These are phyloP conservation scores for Cordyceps militaris DNA, from an alignment of 2,329 filamentous ascomycete species.

Conservation along the genomic window DNA sequence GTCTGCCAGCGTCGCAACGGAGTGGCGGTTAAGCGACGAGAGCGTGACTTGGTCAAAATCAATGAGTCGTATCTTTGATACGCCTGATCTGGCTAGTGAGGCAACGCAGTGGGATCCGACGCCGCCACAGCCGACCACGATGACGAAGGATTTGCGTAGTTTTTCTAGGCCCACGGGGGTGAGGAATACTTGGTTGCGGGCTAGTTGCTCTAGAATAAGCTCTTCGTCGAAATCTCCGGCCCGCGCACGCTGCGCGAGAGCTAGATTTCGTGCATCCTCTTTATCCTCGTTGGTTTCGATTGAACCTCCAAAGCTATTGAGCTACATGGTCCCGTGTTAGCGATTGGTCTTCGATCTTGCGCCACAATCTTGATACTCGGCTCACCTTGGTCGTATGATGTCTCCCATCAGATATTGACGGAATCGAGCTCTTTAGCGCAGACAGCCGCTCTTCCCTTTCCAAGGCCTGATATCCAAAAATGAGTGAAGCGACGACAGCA, in stretches of 20 bases:
- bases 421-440: conserved; percentile 55
- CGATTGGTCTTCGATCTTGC: conserved; percentile 9
- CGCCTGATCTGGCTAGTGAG: conserved; percentile 80
- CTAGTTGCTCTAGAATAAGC: conserved; percentile 88
- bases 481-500: conserved; percentile 50
- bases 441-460: conserved; percentile 46
- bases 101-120: conserved; percentile 89
- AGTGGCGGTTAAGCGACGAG: conserved; percentile 91
- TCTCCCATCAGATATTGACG: conserved; percentile 23
- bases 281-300: conserved; percentile 42
- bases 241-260: conserved; percentile 52
- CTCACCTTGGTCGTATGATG: conserved; percentile 16
- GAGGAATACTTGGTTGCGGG: conserved; percentile 86
- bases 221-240: conserved; percentile 64
- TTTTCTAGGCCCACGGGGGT: conserved; percentile 72
- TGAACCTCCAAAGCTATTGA: conserved; percentile 54
- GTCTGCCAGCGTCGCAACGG: conserved; percentile 86
- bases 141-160: conserved; percentile 73
- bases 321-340: conserved; percentile 32
- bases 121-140: conserved; percentile 88
- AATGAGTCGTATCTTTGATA: conserved; percentile 78
- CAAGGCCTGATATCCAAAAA: conserved; percentile 57
- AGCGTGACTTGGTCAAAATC: conserved; percentile 98
- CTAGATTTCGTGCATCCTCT: conserved; percentile 54
- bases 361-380: neutral